Base-by-base conservation (phyloP, 176 grass and related monocot genomes). In the Avena eriantha region DNA sequence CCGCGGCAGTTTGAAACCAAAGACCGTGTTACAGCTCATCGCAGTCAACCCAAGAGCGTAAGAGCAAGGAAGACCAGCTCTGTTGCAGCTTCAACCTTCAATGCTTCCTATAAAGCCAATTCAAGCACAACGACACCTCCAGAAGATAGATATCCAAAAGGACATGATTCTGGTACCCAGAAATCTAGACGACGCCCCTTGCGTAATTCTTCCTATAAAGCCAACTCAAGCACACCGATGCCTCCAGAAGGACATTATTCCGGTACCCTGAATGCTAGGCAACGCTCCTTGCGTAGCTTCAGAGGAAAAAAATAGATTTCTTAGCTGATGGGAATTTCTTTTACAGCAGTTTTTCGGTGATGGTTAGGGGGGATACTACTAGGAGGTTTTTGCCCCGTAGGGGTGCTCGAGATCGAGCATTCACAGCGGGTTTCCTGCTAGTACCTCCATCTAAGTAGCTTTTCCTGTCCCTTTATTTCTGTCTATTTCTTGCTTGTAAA, bases 211-310 rank as follows among this genome's bases (percentile, higher is more conserved):
- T 55, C 22, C 73, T 4, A 77, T 46, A 83, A 83, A 89, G 29
- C 91, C 91, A 80, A 88, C 86, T 56, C 88, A 79, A 55, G 86
- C 24, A 24, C 84, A 67, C 29, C 87, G 73, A 57, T 41, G 92
- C 73, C 95, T 98, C 71, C 86, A 90, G 53, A 98, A 73, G 82
- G 89, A 92, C 48, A 82, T 97, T 47, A 76, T 95, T 89, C 90
- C 0, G 53, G 87, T 19, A 72, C n/a, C 43, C 71, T 2, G 46
- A 46, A 75, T 17, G 23, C 22, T 76, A 53, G 73, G 18, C 16
- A 24, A 4, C 18, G 18, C 54, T 56, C 17, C 15, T 76, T 33
- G 24, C 47, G 26, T 33, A 53, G 73, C 14, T 33, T 33, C 74
- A 55, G 80, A 82, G 79, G 82, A 78, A 47, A 73, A 78, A 8